Base-by-base conservation (phyloP, 768 basidiomycete species). In the Rhodotorula babjevae region DNA sequence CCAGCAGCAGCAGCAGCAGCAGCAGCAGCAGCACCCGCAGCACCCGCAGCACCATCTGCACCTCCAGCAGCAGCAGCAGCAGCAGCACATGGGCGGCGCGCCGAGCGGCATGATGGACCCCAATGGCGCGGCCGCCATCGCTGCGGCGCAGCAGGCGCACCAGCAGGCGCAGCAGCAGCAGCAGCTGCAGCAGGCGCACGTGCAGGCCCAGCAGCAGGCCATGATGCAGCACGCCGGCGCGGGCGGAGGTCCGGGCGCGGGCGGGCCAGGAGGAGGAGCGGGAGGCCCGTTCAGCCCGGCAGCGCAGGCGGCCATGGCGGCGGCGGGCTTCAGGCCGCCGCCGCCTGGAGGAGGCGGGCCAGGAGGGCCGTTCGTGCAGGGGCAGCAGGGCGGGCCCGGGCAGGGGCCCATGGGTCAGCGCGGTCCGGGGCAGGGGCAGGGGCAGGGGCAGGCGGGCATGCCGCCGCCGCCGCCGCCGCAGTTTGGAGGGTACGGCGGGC, bases 101-200 rank as follows among this genome's bases (percentile, higher is more conserved):
- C n/a, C 61, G 46, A 21, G 61, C 33, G 61, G 47, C 29, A 29
- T 56, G n/a, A 56, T 55, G 52, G 33, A 44, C 63, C 40, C 53
- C 42, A 36, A 36, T 11, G 23, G 25, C 31, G 33, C 31, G 7
- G 44, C 40, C 16, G 65, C 42, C 47, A 46, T 57, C 27, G 40
- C 63, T 0, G 53, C 52, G 8, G 53, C 53, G 27, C 49, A 44
- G 42, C 33, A 40, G n/a, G 53, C 63, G 27, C 61, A 46, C 19
- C 44, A 46, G 9, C 36, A 40, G 59, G 56, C 56, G 31, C 58
- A 59, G 58, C 58, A 42, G 40, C 31, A 18, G 18, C 36, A 36
- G 56, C 56, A n/a, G n/a, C n/a, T n/a, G n/a, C n/a, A n/a, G n/a
- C n/a, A n/a, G 25, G 57, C 33, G 10, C 58, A 40, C 10, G 40